Base-by-base conservation (phyloP, 352 stramenopile genomes). In the Pythium coloratum region DNA sequence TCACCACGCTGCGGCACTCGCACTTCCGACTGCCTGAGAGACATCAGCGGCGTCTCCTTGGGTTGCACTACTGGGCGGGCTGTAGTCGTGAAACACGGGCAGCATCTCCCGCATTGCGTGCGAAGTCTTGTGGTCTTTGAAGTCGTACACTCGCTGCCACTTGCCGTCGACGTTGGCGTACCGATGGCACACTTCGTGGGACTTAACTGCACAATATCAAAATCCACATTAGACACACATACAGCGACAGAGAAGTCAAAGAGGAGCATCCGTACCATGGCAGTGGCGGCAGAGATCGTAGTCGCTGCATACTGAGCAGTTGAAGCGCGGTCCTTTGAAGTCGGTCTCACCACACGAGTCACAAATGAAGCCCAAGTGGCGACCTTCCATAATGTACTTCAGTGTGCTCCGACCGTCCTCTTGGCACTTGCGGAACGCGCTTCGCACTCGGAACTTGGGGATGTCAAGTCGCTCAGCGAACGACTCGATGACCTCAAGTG, bases 101-200 rank as follows among this genome's bases (percentile, higher is more conserved):
- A 87, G 64, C 79, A 91, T 89, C 56, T 88, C 76, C 46, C 77
- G 78, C 79, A 91, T 91, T 9, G 62, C 26, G 69, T 91, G 86
- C 49, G 62, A 59, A 0, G 62, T 57, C 55, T 77, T 83, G 70
- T 92, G 82, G 57, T 90, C 78, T 57, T 88, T 76, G 66, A 91
- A 91, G 65, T 91, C 81, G 72, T 83, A 86, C 50, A 91, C 78
- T 33, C 81, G 81, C 67, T 90, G 81, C 84, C 82, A 92, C 66
- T 88, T 94, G 62, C 86, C 86, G 50, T 94, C 83, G 30, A 91
- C 82, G 55, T 91, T 94, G 20, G 84, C 86, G 68, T 91, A 92
- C 38, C 84, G 81, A 65, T 92, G 84, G 58, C 66, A 80, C 60
- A 92, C 78, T 20, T 90, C 73, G 40, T 84, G 75, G 14, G 73